These are phyloP conservation scores for Phialemoniopsis sp. DNA, from an alignment of 2,329 filamentous ascomycete genomes.

Conservation along the genomic window DNA sequence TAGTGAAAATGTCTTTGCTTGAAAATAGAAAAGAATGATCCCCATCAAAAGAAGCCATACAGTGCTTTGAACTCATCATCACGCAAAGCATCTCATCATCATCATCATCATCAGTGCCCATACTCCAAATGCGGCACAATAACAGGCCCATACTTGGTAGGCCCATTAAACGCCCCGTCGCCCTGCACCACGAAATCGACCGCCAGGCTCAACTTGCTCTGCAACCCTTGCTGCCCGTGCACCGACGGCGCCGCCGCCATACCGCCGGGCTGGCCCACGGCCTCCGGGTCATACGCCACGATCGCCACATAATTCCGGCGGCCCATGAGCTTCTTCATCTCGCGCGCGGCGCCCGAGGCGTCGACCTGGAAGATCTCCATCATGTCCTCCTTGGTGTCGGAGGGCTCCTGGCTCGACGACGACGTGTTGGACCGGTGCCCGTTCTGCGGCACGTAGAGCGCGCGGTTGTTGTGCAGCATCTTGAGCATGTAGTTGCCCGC, in stretches of 20 bases:
- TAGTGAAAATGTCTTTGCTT: constrained; percentile 10
- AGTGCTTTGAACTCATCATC: too few relatives aligned
- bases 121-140: constrained; percentile 85
- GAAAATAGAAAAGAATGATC: constrained; percentile 1
- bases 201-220: constrained; percentile 73
- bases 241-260: constrained; percentile 21
- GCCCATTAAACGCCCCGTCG: constrained; percentile 68
- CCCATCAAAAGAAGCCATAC: constrained; percentile 4
- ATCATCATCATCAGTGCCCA: constrained; percentile 59
- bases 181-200: constrained; percentile 97
- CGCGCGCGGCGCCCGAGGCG: constrained; percentile 75
- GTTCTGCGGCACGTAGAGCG: constrained; percentile 86
- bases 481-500: constrained; percentile 83
- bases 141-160: constrained; percentile 95
- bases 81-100: too few relatives aligned
- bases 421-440: constrained; percentile 62
- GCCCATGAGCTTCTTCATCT: constrained; percentile 90
- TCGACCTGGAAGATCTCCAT: constrained; percentile 99
- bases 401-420: constrained; percentile 51
- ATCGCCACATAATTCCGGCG: constrained; percentile 89
- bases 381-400: constrained; percentile 99
- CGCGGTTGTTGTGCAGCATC: constrained; percentile 91
- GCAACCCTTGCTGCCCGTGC: constrained; percentile 33
- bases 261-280: constrained; percentile 41
- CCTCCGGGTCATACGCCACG: constrained; percentile 90